Percentiles rank a stretch among this genome's conserved stretches.
These are phyloP conservation scores for Geotrichum aggregatum DNA, from an alignment of 1,139 yeast genomes.

Conservation along the genomic window DNA sequence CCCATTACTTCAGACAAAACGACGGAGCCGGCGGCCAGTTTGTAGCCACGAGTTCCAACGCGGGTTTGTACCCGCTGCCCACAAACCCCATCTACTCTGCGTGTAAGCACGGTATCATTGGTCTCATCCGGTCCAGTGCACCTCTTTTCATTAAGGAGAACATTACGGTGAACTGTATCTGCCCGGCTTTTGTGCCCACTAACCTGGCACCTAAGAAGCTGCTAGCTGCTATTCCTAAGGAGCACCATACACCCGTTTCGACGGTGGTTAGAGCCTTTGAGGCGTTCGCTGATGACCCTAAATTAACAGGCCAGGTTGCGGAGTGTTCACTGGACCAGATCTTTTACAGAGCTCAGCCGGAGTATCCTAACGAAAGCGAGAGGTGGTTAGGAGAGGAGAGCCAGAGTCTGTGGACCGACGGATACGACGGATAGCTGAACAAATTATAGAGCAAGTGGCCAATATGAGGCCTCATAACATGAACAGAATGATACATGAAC, in stretches of 20 bases:
- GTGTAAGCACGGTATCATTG: neutral
- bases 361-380: neutral
- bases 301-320: neutral
- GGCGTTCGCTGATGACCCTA: neutral
- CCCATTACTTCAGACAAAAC: neutral
- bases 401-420: neutral
- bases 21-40: neutral
- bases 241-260: neutral
- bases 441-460: neutral
- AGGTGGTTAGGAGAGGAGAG: neutral
- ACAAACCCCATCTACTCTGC: constrained; percentile 1
- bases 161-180: neutral
- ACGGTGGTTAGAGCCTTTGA: neutral
- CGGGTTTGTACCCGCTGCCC: neutral
- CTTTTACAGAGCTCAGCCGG: neutral
- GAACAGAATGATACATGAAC: too few relatives aligned
- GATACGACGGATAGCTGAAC: neutral
- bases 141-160: neutral
- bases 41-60: neutral
- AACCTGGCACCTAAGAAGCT: neutral
- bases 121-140: neutral
- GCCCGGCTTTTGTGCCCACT: neutral
- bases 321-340: neutral
- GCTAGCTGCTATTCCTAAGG: neutral
- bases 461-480: too few relatives aligned